These are phyloP conservation scores for Akanthomyces uredinophilus DNA, from an alignment of 2,329 filamentous ascomycete genomes.

Conservation along the genomic window DNA sequence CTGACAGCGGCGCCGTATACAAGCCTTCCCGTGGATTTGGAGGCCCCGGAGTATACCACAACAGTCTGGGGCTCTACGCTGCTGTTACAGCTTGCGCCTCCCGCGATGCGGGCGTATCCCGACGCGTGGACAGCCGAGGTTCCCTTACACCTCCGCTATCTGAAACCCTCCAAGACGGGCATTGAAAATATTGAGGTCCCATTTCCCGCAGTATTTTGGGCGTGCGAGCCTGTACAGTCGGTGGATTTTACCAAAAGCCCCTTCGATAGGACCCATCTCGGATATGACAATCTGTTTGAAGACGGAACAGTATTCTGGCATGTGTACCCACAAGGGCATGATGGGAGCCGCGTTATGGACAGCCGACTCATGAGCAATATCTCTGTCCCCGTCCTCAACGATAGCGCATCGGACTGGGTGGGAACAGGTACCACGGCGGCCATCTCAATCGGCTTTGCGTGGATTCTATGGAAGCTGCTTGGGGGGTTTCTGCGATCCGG, in stretches of 20 bases:
- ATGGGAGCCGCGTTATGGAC: slow-evolving; percentile 13
- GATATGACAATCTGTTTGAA: slow-evolving; percentile 77
- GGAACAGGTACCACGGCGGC: slow-evolving; percentile 52
- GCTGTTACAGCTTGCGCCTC: slow-evolving; percentile 66
- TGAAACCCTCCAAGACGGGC: slow-evolving; percentile 56
- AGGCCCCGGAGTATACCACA: slow-evolving; percentile 80
- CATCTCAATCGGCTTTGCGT: slow-evolving; percentile 61
- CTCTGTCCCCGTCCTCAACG: slow-evolving; percentile 60
- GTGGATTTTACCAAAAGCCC: slow-evolving; percentile 70
- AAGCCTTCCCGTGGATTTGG: slow-evolving; percentile 76
- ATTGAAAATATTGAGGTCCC: slow-evolving; percentile 57
- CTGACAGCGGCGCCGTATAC: slow-evolving; percentile 63
- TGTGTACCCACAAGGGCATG: slow-evolving; percentile 45
- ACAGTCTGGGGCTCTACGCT: slow-evolving; percentile 72
- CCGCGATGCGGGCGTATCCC: slow-evolving; percentile 29
- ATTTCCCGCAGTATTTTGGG: slow-evolving; percentile 86
- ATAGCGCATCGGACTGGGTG: slow-evolving; percentile 43
- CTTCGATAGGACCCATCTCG: slow-evolving; percentile 79
- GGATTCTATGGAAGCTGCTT: slow-evolving; percentile 59
- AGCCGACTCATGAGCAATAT: slow-evolving; percentile 48
- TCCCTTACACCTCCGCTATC: slow-evolving; percentile 81
- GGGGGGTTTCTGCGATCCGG: slow-evolving; percentile 25
- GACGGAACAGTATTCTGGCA: slow-evolving; percentile 81
- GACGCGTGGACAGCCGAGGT: slow-evolving; percentile 62
- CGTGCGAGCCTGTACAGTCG: slow-evolving; percentile 63